These are phyloP conservation scores for Cyclotella cryptica DNA, from an alignment of 108 stramenopile genomes.

Conservation along the genomic window DNA sequence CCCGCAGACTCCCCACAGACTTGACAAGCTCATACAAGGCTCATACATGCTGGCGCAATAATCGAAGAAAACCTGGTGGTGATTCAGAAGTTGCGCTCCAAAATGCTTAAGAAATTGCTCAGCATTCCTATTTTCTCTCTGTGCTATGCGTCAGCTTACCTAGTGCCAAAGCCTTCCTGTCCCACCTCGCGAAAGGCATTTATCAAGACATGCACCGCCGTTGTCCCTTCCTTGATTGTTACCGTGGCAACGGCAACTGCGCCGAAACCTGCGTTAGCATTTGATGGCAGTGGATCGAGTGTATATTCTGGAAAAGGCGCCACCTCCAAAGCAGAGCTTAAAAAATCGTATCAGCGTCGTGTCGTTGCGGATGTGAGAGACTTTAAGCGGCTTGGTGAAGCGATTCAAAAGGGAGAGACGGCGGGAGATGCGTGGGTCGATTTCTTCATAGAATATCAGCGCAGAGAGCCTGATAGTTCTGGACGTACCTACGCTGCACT, in stretches of 20 bases:
- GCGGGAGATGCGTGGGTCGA: slow-evolving; percentile 57
- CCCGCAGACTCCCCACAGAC: too few species aligned
- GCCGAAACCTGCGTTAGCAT: slow-evolving; percentile 33
- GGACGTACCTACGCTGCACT: slow-evolving; percentile 63
- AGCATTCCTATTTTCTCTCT: too few species aligned
- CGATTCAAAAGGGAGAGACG: slow-evolving; percentile 49
- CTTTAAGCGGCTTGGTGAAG: slow-evolving; percentile 51
- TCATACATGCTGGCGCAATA: too few species aligned
- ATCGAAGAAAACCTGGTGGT: too few species aligned
- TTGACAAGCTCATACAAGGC: too few species aligned
- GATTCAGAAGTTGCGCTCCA: too few species aligned
- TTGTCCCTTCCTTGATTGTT: not conserved
- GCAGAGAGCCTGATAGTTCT: slow-evolving; percentile 54
- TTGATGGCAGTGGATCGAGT: slow-evolving; percentile 60
- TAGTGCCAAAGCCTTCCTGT: too few species aligned
- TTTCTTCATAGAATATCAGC: slow-evolving; percentile 60
- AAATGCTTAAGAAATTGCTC: too few species aligned
- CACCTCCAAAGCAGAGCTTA: slow-evolving; percentile 48
- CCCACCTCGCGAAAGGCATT: slow-evolving; percentile 9
- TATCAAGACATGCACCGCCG: slow-evolving; percentile 14
- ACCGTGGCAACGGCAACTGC: not conserved
- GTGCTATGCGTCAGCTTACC: too few species aligned
- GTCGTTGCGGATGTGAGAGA: slow-evolving; percentile 61
- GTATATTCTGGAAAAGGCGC: slow-evolving; percentile 48
- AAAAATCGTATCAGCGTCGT: slow-evolving; percentile 39